A percentile compares a stretch with the other conserved stretches of the same genome.
These are phyloP conservation scores for Candida vartiovaarae DNA, from an alignment of 805 yeast species.

Conservation along the genomic window DNA sequence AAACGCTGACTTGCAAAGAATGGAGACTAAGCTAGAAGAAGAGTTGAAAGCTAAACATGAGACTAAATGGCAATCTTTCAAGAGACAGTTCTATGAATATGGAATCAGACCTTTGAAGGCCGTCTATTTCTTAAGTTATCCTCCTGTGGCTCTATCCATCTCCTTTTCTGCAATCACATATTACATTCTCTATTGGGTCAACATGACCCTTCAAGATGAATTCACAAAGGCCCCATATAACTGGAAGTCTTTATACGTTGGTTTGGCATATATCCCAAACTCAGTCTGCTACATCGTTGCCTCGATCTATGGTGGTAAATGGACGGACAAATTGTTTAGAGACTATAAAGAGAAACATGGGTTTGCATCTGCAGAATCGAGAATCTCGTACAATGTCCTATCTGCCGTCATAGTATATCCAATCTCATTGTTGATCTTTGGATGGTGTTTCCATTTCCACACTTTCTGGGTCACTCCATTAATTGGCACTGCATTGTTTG, in stretches of 20 bases:
- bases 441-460: conserved; percentile 70
- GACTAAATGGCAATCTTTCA: conserved; percentile 20
- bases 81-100: conserved; percentile 36
- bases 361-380: conserved; percentile 63
- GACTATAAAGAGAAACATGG: conserved; percentile 56
- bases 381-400: conserved; percentile 69
- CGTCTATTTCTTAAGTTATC: conserved; percentile 52
- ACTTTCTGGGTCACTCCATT: conserved; percentile 74
- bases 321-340: conserved; percentile 59
- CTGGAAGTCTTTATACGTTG: conserved; percentile 58
- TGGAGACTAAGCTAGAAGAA: conserved; percentile 21
- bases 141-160: conserved; percentile 67
- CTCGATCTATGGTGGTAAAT: conserved; percentile 72
- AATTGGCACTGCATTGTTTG: conserved; percentile 75
- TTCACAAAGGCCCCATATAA: conserved; percentile 64
- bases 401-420: conserved; percentile 59
- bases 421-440: conserved; percentile 61
- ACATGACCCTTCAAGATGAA: conserved; percentile 60
- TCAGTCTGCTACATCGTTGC: conserved; percentile 72
- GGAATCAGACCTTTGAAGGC: conserved; percentile 56
- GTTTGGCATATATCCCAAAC: conserved; percentile 77
- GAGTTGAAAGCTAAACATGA: conserved; percentile 12
- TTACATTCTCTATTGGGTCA: conserved; percentile 63
- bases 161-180: conserved; percentile 66
- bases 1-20: conserved; percentile 19